phyloP scores from a whole-genome alignment of 1,284 basidiomycete species.

The Neolentinus lepideus region DNA sequence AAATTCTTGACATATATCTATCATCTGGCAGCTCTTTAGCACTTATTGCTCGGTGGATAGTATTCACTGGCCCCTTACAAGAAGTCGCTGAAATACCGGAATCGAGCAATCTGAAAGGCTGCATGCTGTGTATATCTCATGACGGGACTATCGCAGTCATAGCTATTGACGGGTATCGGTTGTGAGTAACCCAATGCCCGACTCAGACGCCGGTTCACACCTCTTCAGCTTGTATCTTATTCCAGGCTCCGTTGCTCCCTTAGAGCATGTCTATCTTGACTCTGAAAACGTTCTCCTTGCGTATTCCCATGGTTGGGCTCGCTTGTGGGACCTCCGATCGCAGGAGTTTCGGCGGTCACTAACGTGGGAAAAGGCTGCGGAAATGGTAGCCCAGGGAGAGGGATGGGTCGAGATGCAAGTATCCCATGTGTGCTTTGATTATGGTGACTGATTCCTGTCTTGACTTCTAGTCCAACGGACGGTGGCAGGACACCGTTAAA shows the following conservation, averaged over 20 bases:
- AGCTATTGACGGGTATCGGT: constrained; percentile 67
- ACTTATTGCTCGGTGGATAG: constrained; percentile 58
- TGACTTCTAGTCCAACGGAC: neutral
- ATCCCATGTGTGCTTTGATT: neutral
- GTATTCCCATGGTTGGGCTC: constrained; percentile 72
- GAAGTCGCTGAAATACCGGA: constrained; percentile 52
- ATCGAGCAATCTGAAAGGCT: constrained; percentile 58
- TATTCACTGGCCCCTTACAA: constrained; percentile 60
- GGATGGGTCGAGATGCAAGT: constrained; percentile 69
- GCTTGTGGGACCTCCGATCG: constrained; percentile 86
- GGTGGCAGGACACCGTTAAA: neutral
- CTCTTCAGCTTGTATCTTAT: constrained; percentile 61
- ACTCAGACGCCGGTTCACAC: constrained; percentile 9
- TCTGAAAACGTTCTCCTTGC: constrained; percentile 71
- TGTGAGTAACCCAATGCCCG: constrained; percentile 40
- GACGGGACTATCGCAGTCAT: constrained; percentile 84
- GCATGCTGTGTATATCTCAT: constrained; percentile 64
- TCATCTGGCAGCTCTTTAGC: constrained; percentile 43
- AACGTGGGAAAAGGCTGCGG: constrained; percentile 67
- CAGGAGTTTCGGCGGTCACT: constrained; percentile 85
- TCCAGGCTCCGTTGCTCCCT: constrained; percentile 65
- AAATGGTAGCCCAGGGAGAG: constrained; percentile 55
- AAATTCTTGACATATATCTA: neutral
- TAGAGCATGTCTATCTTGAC: constrained; percentile 61
- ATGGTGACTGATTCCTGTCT: neutral